These are phyloP conservation scores for Tillandsia leiboldiana DNA, from an alignment of 176 grass and related monocot species.

Conservation along the genomic window DNA sequence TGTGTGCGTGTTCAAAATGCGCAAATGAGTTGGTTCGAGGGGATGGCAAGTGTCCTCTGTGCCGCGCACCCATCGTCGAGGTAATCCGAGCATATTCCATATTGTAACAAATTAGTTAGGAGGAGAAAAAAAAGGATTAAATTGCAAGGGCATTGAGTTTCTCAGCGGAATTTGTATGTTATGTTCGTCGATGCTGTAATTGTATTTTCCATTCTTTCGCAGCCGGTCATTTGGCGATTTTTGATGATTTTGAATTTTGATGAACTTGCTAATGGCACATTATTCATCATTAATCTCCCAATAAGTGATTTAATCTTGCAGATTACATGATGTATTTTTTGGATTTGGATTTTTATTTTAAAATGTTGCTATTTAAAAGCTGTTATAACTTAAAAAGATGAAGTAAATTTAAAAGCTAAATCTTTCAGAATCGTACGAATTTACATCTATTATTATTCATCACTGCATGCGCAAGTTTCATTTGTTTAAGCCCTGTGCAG, in stretches of 20 bases:
- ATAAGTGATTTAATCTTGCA: neutral
- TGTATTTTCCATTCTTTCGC: conserved; percentile 11
- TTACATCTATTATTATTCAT: too few relatives aligned
- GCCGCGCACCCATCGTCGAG: conserved; percentile 80
- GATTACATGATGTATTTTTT: too few relatives aligned
- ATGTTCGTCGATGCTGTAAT: neutral
- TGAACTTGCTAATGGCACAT: neutral
- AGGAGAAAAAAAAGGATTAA: neutral
- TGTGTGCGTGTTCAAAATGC: conserved; percentile 85
- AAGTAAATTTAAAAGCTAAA: too few relatives aligned
- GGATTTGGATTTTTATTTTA: too few relatives aligned
- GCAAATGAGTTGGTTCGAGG: conserved; percentile 49
- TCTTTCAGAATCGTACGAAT: too few relatives aligned
- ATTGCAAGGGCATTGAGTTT: conserved; percentile 7
- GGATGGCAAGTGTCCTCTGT: conserved; percentile 68
- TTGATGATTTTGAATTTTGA: neutral
- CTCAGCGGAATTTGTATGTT: neutral
- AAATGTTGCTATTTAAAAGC: too few relatives aligned
- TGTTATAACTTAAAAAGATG: too few relatives aligned
- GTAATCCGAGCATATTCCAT: conserved; percentile 76
- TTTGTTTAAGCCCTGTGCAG: too few relatives aligned
- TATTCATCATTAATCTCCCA: neutral
- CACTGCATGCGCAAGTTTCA: too few relatives aligned
- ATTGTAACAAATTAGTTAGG: conserved; percentile 29
- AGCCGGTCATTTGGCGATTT: neutral